Evolutionary conservation across 805 yeast species (phyloP).

Genomic region (Vanderwaltozyma tropicalis): DNA sequence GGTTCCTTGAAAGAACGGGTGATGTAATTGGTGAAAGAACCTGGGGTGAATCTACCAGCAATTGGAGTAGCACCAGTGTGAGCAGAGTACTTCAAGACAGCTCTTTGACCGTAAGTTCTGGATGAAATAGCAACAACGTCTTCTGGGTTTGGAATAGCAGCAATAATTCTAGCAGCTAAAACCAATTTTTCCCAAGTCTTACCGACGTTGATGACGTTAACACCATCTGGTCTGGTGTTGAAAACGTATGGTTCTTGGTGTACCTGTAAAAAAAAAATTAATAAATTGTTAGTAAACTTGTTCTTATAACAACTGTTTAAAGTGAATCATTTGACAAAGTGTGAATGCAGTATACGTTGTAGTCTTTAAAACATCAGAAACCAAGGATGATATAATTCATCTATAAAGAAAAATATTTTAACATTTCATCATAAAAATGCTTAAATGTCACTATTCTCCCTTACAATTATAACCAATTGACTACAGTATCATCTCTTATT

Average conservation of each 20-base stretch:
- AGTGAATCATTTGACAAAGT: background rate
- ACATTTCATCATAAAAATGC: too few species aligned
- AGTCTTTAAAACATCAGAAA: too few species aligned
- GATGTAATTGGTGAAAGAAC: conserved; percentile 99
- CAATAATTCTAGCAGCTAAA: conserved; percentile 98
- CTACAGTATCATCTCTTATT: too few species aligned
- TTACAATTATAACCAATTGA: too few species aligned
- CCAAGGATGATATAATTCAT: too few species aligned
- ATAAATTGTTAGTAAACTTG: conserved; percentile 1
- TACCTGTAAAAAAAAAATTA: conserved; percentile 38
- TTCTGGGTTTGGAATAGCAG: conserved; percentile 96
- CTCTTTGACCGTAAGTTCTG: conserved; percentile 99
- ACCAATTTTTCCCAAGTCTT: conserved; percentile 97
- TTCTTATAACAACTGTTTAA: too few species aligned
- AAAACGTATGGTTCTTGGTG: conserved; percentile 95
- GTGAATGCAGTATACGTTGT: background rate
- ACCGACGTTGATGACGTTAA: conserved; percentile 94
- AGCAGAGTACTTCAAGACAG: conserved; percentile 97
- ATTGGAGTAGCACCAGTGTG: conserved; percentile 99
- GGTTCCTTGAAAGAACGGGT: conserved; percentile 99
- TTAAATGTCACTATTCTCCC: too few species aligned
- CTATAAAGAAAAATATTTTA: too few species aligned
- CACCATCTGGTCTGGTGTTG: conserved; percentile 99
- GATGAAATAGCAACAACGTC: conserved; percentile 98
- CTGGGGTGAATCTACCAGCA: conserved; percentile 99